Evolutionary conservation across 805 yeast genomes (phyloP).

Genomic region (Candida tallmaniae): DNA sequence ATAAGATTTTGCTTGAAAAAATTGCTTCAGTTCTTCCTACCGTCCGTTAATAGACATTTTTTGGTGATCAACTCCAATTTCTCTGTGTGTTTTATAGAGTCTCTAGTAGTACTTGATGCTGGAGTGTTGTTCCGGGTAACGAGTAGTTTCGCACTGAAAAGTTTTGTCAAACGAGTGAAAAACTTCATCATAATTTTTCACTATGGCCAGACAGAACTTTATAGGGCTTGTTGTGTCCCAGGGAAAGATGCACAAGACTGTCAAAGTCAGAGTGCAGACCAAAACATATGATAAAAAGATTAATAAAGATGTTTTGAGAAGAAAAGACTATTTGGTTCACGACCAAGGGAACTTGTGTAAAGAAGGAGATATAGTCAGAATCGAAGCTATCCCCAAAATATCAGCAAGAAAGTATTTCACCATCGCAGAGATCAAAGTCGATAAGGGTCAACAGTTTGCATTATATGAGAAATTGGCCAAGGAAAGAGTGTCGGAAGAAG

Average conservation of each 20-base stretch:
- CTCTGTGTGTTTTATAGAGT: neutral
- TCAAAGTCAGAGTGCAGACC: slow-evolving; percentile 83
- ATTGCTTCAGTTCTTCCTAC: slow-evolving; percentile 21
- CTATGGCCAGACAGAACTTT: slow-evolving; percentile 86
- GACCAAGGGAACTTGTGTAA: slow-evolving; percentile 89
- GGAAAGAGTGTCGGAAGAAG: slow-evolving; percentile 62
- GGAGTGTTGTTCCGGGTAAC: slow-evolving; percentile 1
- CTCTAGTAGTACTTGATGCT: neutral
- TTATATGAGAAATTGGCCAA: slow-evolving; percentile 72
- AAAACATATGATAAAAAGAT: slow-evolving; percentile 66
- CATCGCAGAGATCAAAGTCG: slow-evolving; percentile 83
- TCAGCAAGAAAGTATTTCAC: slow-evolving; percentile 83
- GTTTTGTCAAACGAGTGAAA: slow-evolving; percentile 3
- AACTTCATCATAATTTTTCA: neutral
- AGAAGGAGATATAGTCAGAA: slow-evolving; percentile 94
- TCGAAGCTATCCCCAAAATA: slow-evolving; percentile 82
- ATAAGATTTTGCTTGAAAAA: slow-evolving; percentile 49
- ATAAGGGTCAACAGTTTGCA: slow-evolving; percentile 90
- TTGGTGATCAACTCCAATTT: too few species aligned
- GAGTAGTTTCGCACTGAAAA: too few species aligned
- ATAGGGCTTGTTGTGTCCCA: slow-evolving; percentile 92
- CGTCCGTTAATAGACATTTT: slow-evolving; percentile 1
- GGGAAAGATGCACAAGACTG: slow-evolving; percentile 94
- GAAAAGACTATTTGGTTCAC: slow-evolving; percentile 86
- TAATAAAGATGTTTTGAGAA: slow-evolving; percentile 69